phyloP scores from a whole-genome alignment of 2,329 filamentous ascomycete genomes.

The Diaporthe sp. region DNA sequence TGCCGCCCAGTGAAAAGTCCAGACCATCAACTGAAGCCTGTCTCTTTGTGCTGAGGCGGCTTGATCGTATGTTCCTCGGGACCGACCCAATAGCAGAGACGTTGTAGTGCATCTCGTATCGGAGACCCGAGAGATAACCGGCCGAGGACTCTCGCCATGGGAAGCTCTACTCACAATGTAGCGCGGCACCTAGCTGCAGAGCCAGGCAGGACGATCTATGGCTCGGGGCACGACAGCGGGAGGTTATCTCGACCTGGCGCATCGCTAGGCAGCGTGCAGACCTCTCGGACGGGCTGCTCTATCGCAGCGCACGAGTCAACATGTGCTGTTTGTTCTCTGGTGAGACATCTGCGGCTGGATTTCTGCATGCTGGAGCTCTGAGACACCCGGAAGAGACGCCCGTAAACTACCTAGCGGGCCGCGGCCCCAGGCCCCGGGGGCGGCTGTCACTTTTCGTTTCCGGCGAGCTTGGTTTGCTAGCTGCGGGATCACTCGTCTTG shows the following conservation, averaged over 20 bases:
- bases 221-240: not conserved
- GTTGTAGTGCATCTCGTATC: not conserved
- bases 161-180: not conserved
- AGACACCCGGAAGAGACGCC: not conserved
- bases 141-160: not conserved
- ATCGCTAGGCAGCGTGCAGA: constrained; percentile 3
- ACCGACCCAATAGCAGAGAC: not conserved
- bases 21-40: not conserved
- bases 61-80: not conserved
- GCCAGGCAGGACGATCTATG: not conserved
- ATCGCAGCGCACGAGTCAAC: not conserved
- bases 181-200: not conserved
- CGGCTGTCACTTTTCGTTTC: constrained; percentile 28
- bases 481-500: constrained; percentile 7
- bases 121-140: not conserved
- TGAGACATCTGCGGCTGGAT: constrained; percentile 12
- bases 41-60: not conserved
- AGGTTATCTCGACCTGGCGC: constrained; percentile 11
- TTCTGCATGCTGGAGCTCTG: constrained; percentile 4
- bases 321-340: constrained; percentile 11
- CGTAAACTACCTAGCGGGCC: constrained; percentile 16
- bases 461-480: constrained; percentile 17
- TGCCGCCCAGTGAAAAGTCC: no score
- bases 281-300: not conserved
- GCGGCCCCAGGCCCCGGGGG: not conserved